Conservation (phyloP, 2,329 filamentous ascomycete genomes). For the Sporothrix globosa region DNA sequence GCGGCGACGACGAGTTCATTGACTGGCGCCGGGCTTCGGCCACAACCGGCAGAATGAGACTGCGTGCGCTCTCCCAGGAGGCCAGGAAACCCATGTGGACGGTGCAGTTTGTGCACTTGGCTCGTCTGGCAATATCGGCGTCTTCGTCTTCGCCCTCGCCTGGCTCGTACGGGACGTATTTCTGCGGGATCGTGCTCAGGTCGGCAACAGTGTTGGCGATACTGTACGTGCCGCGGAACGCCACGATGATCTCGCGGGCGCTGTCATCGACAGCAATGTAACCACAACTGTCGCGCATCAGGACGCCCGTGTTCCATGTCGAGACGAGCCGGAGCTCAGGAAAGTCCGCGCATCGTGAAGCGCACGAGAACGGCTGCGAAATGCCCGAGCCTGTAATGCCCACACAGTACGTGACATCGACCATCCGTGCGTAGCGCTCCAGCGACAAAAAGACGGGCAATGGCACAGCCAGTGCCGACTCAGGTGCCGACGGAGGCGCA, state of each 20-base stretch:
- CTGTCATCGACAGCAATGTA: slow-evolving; percentile 87
- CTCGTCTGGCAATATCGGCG: not conserved
- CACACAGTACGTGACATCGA: slow-evolving; percentile 94
- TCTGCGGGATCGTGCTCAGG: slow-evolving; percentile 83
- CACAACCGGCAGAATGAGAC: slow-evolving; percentile 69
- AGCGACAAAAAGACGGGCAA: slow-evolving; percentile 73
- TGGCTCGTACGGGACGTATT: slow-evolving; percentile 80
- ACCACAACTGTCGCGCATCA: slow-evolving; percentile 89
- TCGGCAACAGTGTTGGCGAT: slow-evolving; percentile 89
- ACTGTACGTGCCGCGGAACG: slow-evolving; percentile 93
- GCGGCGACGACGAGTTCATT: not conserved
- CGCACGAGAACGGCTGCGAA: slow-evolving; percentile 78
- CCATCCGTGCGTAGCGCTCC: slow-evolving; percentile 84
- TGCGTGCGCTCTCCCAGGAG: slow-evolving; percentile 78
- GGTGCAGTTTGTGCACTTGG: slow-evolving; percentile 77
- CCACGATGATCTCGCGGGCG: slow-evolving; percentile 66
- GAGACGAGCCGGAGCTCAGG: slow-evolving; percentile 75
- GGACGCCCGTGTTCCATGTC: slow-evolving; percentile 86
- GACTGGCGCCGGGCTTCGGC: slow-evolving; percentile 53
- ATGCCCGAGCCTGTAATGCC: slow-evolving; percentile 85
- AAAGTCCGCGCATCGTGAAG: slow-evolving; percentile 84
- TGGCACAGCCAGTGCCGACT: not conserved
- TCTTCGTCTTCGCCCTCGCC: slow-evolving; percentile 43
- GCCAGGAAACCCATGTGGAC: slow-evolving; percentile 89
- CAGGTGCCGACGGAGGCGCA: not conserved